Evolutionary conservation across 2,329 filamentous ascomycete species (phyloP).

Genomic region (Colletotrichum eremochloae): DNA sequence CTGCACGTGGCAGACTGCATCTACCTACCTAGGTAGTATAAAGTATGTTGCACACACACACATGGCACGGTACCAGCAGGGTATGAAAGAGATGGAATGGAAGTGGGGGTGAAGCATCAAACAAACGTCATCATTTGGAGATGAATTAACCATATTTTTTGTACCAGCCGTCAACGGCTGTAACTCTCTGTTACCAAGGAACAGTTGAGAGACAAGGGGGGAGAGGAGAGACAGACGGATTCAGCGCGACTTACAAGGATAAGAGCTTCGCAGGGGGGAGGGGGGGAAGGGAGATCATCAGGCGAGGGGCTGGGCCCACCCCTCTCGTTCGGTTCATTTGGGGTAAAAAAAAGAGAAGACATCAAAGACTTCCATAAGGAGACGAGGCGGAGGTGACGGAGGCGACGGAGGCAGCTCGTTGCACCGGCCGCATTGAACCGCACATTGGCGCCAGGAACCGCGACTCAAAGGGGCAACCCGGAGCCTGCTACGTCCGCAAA

Average conservation of each 20-base stretch:
- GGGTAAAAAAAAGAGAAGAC: no score
- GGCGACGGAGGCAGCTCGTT: background rate
- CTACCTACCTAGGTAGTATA: no score
- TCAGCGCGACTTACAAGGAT: background rate
- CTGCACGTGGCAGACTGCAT: no score
- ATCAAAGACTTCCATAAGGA: background rate
- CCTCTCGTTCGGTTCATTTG: no score
- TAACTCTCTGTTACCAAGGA: no score
- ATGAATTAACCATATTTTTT: background rate
- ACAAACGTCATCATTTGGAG: slow-evolving; percentile 16
- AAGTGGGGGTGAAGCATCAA: slow-evolving; percentile 5
- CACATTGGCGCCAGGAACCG: slow-evolving; percentile 13
- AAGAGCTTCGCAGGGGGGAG: background rate
- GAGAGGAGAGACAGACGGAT: no score
- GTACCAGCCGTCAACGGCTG: background rate
- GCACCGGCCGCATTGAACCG: slow-evolving; percentile 14
- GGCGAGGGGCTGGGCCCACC: no score
- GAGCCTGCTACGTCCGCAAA: slow-evolving; percentile 49
- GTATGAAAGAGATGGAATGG: background rate
- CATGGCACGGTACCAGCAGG: background rate
- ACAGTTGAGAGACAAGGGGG: background rate
- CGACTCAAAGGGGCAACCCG: slow-evolving; percentile 47
- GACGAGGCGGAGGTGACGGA: background rate
- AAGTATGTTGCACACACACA: no score
- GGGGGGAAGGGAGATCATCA: slow-evolving; percentile 3